Evolutionary conservation across 257 asterid genomes (phyloP), one percentile per base, ranked within the genome.

Genomic region (Lithospermum erythrorhizon): DNA sequence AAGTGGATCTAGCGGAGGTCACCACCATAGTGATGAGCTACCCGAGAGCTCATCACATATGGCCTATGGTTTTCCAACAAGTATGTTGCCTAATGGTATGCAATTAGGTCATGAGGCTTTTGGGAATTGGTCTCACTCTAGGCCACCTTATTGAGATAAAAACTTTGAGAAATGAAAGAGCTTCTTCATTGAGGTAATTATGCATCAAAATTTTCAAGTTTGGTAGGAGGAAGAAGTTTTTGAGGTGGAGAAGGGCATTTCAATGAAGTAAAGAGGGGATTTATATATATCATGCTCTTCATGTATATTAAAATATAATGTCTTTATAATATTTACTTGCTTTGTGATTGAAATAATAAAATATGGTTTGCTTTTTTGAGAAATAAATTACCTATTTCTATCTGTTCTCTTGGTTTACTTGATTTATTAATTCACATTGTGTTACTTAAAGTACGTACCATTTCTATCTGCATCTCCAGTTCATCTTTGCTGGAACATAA

Each of bases 101-200:
- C 74, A 74, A 61, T 62, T 78, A 70, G 72, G 70, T 56, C 80
- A 78, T 56, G 80, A 74, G 65, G 78, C 80, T 30, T 78, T 71
- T 73, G 76, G 53, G 20, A 61, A 61, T 72, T 78, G 80, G 80
- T 55, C 75, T 35, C 80, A 74, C 59, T 73, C 73, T 5, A 57
- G 79, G 53, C 78, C 76, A 57, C 75, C 83, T 5, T 78, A 66
- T 59, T 78, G 69, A 71, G 37, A 35, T 35, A 6, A 35, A 35
- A 9, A 10, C 6, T 6, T 35, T 1, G 9, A 32, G 3, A 13
- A 25, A 32, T 59, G 65, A 64, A 45, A 62, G 47, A 35, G 35
- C 6, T 24, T 54, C 23, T 10, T 72, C 2, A 61, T 55, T 9
- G 29, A 57, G 8, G 58, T 21, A 48, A 7, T 27, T 1, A 27